Percentiles rank a stretch among this genome's conserved stretches.
Conservation (phyloP, 495 filamentous ascomycete genomes). For the Chaetomium cochliodes region DNA sequence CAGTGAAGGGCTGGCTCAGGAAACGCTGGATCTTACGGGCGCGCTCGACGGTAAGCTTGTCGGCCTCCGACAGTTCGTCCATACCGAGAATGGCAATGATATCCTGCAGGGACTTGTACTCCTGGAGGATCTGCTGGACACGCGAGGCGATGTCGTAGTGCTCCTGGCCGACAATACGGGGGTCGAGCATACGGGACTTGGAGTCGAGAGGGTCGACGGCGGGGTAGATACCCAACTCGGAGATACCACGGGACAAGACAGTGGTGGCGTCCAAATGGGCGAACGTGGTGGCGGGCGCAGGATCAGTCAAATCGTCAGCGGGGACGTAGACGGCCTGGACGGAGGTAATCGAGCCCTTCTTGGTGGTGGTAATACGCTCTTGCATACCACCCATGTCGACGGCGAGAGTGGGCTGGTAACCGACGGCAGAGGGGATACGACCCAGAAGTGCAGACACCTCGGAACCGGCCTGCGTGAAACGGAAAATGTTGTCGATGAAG, state of each 20-base stretch:
- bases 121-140: constrained; percentile 98
- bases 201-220: constrained; percentile 99
- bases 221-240: constrained; percentile 99
- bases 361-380: constrained; percentile 99
- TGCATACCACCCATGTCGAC: constrained; percentile 99
- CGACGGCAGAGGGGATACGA: constrained; percentile 99
- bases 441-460: constrained; percentile 99
- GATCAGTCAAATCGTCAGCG: constrained; percentile 99
- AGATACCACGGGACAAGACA: constrained; percentile 99
- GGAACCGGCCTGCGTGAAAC: constrained; percentile 99
- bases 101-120: constrained; percentile 99
- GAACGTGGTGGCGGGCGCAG: constrained; percentile 98
- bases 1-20: constrained; percentile 98
- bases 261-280: constrained; percentile 99
- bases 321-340: constrained; percentile 99
- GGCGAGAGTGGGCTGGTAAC: constrained; percentile 99
- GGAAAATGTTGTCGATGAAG: constrained; percentile 99
- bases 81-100: constrained; percentile 99
- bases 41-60: constrained; percentile 99
- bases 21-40: constrained; percentile 99
- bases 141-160: constrained; percentile 93
- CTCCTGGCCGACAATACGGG: constrained; percentile 94
- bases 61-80: constrained; percentile 98
- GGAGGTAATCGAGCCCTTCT: constrained; percentile 98
- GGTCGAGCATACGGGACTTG: constrained; percentile 99